Conservation (phyloP, 441 rosid genomes). For the Jatropha multifida region DNA sequence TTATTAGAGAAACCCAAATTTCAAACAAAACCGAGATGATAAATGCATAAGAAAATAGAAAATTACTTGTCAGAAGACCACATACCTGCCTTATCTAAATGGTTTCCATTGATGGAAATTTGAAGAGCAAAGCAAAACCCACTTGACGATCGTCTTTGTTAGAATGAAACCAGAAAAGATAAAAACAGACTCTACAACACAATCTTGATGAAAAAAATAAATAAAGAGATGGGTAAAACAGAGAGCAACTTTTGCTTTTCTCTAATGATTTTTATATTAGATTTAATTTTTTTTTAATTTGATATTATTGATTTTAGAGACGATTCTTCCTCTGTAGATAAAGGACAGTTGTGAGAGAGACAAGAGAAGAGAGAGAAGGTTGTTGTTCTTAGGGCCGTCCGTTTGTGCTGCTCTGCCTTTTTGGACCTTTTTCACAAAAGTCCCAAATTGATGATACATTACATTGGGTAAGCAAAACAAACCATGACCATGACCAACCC, state of each 20-base stretch:
- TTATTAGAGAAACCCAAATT: conserved; percentile 13
- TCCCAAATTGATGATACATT: conserved; percentile 17
- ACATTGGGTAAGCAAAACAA: conserved; percentile 8
- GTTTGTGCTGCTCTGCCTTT: conserved; percentile 33
- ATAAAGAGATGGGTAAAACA: conserved; percentile 22
- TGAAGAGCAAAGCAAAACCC: conserved; percentile 18
- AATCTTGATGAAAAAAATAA: conserved; percentile 5
- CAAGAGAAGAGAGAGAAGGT: background rate
- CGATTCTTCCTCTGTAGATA: conserved; percentile 23
- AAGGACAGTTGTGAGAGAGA: conserved; percentile 17
- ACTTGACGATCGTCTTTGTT: conserved; percentile 36
- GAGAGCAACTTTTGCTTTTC: conserved; percentile 21
- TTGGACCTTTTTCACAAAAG: conserved; percentile 33
- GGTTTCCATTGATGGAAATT: conserved; percentile 36
- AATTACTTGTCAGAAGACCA: background rate
- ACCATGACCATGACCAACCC: background rate
- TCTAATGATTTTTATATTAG: background rate
- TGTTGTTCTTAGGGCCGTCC: conserved; percentile 39
- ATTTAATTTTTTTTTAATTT: background rate
- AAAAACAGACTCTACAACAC: background rate
- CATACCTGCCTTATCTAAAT: conserved; percentile 42
- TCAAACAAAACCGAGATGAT: conserved; percentile 16
- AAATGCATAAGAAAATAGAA: background rate
- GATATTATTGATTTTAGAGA: conserved; percentile 15
- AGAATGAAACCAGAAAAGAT: conserved; percentile 17